Conservation (phyloP, 179 eudicot genomes). For the Beta lomatogona region DNA sequence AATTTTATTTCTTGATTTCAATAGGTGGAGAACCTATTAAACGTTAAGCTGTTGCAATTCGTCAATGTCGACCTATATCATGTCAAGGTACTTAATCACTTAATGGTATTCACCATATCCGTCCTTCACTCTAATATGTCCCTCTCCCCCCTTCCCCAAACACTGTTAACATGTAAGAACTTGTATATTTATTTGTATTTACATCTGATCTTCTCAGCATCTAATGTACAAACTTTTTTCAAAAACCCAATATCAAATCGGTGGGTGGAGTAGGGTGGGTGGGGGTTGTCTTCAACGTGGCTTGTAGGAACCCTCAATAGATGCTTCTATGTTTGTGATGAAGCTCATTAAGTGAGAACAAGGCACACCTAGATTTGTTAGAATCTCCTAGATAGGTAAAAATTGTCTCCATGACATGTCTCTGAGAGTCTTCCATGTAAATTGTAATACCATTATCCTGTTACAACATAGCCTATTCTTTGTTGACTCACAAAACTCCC, state of each 20-base stretch:
- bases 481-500: not conserved
- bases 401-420: not conserved
- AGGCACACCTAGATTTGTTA: not conserved
- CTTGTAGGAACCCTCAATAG: not conserved
- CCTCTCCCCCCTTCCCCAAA: not conserved
- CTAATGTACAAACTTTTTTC: not conserved
- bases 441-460: not conserved
- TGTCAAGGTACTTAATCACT: slow-evolving; percentile 80
- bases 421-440: not conserved
- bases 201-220: not conserved
- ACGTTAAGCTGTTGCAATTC: slow-evolving; percentile 67
- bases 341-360: not conserved
- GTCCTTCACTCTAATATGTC: not conserved
- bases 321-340: not conserved
- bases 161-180: not conserved
- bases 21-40: slow-evolving; percentile 76
- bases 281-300: not conserved
- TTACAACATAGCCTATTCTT: not conserved
- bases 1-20: slow-evolving; percentile 31
- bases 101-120: slow-evolving; percentile 33
- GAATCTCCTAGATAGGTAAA: not conserved
- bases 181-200: not conserved
- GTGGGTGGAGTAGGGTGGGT: too few relatives aligned
- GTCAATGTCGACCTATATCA: slow-evolving; percentile 74
- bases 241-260: not conserved